Evolutionary conservation across 345 rosid genomes (phyloP).

Genomic region (Eucalyptus tenuipes): DNA sequence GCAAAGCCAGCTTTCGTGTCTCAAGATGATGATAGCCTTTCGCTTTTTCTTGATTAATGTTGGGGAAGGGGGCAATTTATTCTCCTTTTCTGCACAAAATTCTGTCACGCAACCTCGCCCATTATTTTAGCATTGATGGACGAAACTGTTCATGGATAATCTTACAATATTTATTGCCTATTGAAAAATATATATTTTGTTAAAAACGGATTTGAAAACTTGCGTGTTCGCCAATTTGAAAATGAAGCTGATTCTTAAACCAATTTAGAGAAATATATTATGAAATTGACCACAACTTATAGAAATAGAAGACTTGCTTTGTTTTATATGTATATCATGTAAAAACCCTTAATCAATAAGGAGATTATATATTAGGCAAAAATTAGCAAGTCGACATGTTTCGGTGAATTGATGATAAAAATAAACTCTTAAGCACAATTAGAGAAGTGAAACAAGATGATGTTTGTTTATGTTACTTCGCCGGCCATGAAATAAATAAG

Average conservation of each 20-base stretch:
- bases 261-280: background rate
- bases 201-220: background rate
- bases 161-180: background rate
- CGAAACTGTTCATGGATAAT: background rate
- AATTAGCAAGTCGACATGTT: background rate
- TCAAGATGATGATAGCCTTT: background rate
- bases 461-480: background rate
- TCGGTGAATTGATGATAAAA: background rate
- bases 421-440: background rate
- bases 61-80: background rate
- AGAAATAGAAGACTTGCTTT: background rate
- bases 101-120: background rate
- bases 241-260: background rate
- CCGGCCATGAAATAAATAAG: background rate
- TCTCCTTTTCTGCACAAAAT: background rate
- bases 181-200: fast-evolving
- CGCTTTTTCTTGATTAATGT: background rate
- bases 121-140: background rate
- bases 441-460: background rate
- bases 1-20: background rate
- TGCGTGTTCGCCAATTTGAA: background rate
- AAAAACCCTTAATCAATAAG: background rate
- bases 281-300: too few species aligned
- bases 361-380: background rate
- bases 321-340: background rate